A percentile compares a stretch with the other conserved stretches of the same genome.
Evolutionary conservation across 352 stramenopile genomes (phyloP).

Genomic region (Nothophytophthora sp.): DNA sequence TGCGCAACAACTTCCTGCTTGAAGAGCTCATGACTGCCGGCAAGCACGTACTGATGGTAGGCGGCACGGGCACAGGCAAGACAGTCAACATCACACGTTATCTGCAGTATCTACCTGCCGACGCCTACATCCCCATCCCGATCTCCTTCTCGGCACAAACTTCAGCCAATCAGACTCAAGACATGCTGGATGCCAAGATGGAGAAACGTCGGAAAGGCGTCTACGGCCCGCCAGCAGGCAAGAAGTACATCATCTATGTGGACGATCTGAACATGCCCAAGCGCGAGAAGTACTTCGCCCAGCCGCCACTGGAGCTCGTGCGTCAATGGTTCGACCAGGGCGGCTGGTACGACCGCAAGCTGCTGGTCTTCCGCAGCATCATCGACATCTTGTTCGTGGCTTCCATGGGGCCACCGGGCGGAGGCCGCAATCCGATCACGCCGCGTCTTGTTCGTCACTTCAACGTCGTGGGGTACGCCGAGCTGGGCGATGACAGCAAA

Average conservation of each 20-base stretch:
- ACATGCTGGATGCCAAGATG: slow-evolving; percentile 94
- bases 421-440: slow-evolving; percentile 83
- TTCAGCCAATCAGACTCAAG: slow-evolving; percentile 92
- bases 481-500: slow-evolving; percentile 91
- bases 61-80: slow-evolving; percentile 94
- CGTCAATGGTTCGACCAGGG: slow-evolving; percentile 95
- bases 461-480: slow-evolving; percentile 92
- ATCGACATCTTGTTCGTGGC: slow-evolving; percentile 90
- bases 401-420: slow-evolving; percentile 82
- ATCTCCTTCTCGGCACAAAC: slow-evolving; percentile 94
- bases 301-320: slow-evolving; percentile 95
- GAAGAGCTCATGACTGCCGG: slow-evolving; percentile 78
- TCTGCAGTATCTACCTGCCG: slow-evolving; percentile 82
- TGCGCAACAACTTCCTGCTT: slow-evolving; percentile 93
- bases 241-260: slow-evolving; percentile 93
- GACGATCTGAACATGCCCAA: slow-evolving; percentile 97
- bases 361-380: slow-evolving; percentile 90
- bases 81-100: slow-evolving; percentile 95
- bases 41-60: slow-evolving; percentile 95
- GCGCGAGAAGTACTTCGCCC: slow-evolving; percentile 93
- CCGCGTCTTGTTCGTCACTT: slow-evolving; percentile 92
- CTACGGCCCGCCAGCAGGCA: slow-evolving; percentile 90
- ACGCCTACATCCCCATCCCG: slow-evolving; percentile 92
- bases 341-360: slow-evolving; percentile 95
- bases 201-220: slow-evolving; percentile 94